A percentile compares a stretch with the other conserved stretches of the same genome.
These are phyloP conservation scores for Neurospora sp. DNA, from an alignment of 495 filamentous ascomycete species.

Conservation along the genomic window DNA sequence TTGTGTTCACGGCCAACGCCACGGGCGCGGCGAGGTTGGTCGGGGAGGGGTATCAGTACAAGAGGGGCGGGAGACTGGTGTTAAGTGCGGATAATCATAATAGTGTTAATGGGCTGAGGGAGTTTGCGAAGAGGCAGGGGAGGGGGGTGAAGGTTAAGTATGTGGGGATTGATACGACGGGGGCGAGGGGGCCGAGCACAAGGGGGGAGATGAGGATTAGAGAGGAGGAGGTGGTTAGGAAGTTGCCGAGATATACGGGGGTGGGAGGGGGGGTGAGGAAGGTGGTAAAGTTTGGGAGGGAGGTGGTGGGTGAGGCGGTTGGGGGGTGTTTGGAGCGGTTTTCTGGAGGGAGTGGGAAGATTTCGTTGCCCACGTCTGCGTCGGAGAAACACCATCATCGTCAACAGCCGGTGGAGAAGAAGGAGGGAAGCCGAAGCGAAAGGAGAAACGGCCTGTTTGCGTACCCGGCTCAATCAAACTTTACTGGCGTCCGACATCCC, in stretches of 20 bases:
- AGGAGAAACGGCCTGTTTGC: conserved; percentile 37
- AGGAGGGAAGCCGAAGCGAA: not conserved
- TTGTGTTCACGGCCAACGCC: conserved; percentile 55
- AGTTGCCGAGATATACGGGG: not conserved
- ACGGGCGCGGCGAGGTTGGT: conserved; percentile 51
- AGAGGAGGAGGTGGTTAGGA: not conserved
- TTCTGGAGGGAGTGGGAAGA: not conserved
- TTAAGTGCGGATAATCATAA: conserved; percentile 27
- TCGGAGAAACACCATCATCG: not conserved
- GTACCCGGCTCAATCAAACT: conserved; percentile 58
- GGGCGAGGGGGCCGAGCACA: not conserved
- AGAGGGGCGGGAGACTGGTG: conserved; percentile 7
- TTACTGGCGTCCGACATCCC: conserved; percentile 50
- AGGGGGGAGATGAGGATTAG: conserved; percentile 11
- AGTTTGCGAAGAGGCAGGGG: conserved; percentile 12
- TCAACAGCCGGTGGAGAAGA: not conserved
- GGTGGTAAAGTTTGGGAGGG: not conserved
- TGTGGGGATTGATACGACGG: not conserved
- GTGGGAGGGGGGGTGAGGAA: not conserved
- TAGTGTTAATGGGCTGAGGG: conserved; percentile 24
- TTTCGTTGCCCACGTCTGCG: not conserved
- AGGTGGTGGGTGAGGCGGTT: not conserved
- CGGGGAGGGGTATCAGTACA: conserved; percentile 33
- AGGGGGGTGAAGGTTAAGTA: conserved; percentile 9
- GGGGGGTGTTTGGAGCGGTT: not conserved